These are phyloP conservation scores for Immersiella caudata DNA, from an alignment of 495 filamentous ascomycete genomes.

Conservation along the genomic window DNA sequence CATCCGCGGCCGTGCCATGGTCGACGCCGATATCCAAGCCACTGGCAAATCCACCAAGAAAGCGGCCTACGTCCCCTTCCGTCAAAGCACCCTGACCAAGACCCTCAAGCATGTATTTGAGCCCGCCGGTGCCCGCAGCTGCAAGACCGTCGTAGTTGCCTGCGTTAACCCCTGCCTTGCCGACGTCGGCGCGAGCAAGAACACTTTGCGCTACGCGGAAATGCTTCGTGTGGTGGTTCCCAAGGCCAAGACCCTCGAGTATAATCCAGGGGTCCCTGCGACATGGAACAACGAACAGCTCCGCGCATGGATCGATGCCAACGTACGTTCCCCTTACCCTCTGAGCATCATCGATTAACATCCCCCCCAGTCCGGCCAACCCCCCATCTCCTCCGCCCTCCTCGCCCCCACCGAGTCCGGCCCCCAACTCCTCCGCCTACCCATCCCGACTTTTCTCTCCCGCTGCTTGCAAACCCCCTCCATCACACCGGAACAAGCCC, in stretches of 20 bases:
- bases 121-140: conserved; percentile 23
- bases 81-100: conserved; percentile 34
- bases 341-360: neutral
- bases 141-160: conserved; percentile 32
- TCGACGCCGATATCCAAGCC: conserved; percentile 21
- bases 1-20: conserved; percentile 39
- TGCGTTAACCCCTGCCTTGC: conserved; percentile 35
- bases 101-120: conserved; percentile 36
- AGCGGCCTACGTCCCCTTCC: conserved; percentile 28
- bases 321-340: conserved; percentile 20
- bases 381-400: conserved; percentile 18
- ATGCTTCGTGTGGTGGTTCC: conserved; percentile 25
- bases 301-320: conserved; percentile 26
- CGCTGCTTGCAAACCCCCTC: conserved; percentile 30
- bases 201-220: conserved; percentile 34
- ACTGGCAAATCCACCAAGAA: conserved; percentile 2
- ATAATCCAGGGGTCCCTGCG: conserved; percentile 19
- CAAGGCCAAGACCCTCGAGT: conserved; percentile 11
- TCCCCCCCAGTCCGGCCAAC: conserved; percentile 28
- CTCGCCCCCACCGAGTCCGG: conserved; percentile 32
- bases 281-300: conserved; percentile 32
- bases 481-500: conserved; percentile 32
- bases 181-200: conserved; percentile 30
- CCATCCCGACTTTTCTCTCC: conserved; percentile 25
- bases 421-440: conserved; percentile 31